Base-by-base conservation (phyloP, 2,329 filamentous ascomycete species). In the Pyrenochaeta sp. region DNA sequence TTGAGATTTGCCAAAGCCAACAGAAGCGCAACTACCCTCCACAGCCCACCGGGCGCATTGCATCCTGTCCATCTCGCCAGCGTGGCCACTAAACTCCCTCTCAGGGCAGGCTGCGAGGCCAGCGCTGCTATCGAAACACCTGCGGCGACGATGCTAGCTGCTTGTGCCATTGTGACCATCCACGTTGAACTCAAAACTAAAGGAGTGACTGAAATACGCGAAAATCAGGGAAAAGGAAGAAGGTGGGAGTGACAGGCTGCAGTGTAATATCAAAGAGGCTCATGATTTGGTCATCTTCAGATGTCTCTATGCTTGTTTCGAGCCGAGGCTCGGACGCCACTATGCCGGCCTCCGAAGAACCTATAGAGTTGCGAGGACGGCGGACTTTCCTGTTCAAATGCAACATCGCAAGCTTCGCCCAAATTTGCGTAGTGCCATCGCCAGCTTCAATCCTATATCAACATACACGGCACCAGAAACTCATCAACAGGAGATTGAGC, bases 1-100 rank as follows among this genome's bases (percentile, higher is more conserved):
- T 94, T 94, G 77, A 88, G 80, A 73, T 93, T 94, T 37, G 85
- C 61, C 30, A 75, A 42, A 7, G 68, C 72, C 14, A 76, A 61
- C 1, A 76, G 17, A 14, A 77, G 58, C 9, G 72, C 71, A 1
- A 71, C 44, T 20, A 75, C 64, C 31, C 72, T 64, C 74, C 74
- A 77, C 4, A 66, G 36, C 3, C 73, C 72, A 7, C 72, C 73
- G 1, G 73, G 72, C 14, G 66, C 58, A 41, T 61, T 58, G 36
- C 69, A 65, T 7, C 71, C 73, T n/a, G 67, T 64, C 56, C 65
- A 64, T 50, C 50, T 61, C n/a, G 54, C 49, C 15, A 62, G 33
- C 7, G n/a, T 45, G 17, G 43, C 49, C n/a, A 57, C 20, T 3
- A 71, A 7, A 17, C 49, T 64, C 12, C 18, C 45, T 55, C 67